Conservation (phyloP, 2,329 filamentous ascomycete species). For the Phialocephala sp. region DNA sequence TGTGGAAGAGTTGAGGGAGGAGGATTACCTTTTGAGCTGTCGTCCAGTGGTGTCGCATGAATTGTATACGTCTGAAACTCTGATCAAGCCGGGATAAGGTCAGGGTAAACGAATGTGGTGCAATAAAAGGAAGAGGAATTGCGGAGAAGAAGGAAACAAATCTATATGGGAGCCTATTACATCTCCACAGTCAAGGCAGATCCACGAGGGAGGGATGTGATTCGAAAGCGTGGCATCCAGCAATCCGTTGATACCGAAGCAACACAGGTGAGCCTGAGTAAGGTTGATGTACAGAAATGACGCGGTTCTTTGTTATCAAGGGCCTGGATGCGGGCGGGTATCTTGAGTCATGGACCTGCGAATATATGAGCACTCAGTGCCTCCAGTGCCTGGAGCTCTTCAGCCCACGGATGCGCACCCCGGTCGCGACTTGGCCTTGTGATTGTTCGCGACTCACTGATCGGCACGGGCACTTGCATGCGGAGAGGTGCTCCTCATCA, state of each 20-base stretch:
- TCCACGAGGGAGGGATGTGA: slow-evolving; percentile 21
- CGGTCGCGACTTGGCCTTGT: background rate
- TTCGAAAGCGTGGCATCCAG: slow-evolving; percentile 14
- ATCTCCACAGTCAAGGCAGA: slow-evolving; percentile 29
- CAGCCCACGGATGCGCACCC: background rate
- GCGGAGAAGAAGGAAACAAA: slow-evolving; percentile 27
- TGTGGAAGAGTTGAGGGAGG: slow-evolving; percentile 5
- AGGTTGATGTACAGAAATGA: slow-evolving; percentile 13
- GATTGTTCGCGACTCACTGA: slow-evolving; percentile 11
- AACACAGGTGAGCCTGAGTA: slow-evolving; percentile 4
- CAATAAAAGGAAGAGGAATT: slow-evolving; percentile 26
- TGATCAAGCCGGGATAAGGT: slow-evolving; percentile 33
- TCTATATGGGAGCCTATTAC: slow-evolving; percentile 27
- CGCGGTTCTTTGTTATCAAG: slow-evolving; percentile 15
- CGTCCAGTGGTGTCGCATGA: slow-evolving; percentile 38
- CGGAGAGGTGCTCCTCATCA: slow-evolving; percentile 9
- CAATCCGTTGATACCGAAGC: slow-evolving; percentile 25
- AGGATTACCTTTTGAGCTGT: slow-evolving; percentile 31
- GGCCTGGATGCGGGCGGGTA: slow-evolving; percentile 8
- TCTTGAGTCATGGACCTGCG: slow-evolving; percentile 8
- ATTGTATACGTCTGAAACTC: slow-evolving; percentile 40
- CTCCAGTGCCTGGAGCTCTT: background rate
- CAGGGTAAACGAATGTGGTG: slow-evolving; percentile 35
- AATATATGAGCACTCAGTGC: slow-evolving; percentile 15
- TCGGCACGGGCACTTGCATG: slow-evolving; percentile 17